Conservation (phyloP, 164 flowering plant species). For the Echeveria elegans region DNA sequence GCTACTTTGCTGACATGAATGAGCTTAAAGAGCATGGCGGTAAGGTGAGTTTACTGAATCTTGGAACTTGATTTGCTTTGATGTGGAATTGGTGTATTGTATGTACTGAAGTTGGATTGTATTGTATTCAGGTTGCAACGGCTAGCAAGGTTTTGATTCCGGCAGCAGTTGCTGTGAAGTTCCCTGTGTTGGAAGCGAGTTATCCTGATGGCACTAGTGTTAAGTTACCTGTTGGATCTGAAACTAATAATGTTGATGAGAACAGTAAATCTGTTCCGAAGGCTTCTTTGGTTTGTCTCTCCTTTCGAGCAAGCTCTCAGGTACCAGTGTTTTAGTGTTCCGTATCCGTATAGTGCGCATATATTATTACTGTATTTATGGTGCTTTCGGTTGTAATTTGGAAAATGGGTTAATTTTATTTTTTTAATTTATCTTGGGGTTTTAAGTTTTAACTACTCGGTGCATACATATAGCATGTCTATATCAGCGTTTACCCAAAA, state of each 20-base stretch:
- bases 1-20: constrained; percentile 76
- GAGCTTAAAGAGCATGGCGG: constrained; percentile 89
- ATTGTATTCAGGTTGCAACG: constrained; percentile 46
- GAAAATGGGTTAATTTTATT: no score
- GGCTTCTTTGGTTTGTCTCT: constrained; percentile 73
- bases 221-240: constrained; percentile 44
- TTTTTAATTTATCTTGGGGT: no score
- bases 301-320: constrained; percentile 86
- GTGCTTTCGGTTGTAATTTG: not conserved
- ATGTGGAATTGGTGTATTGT: not conserved
- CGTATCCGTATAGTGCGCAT: not conserved
- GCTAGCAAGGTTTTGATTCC: constrained; percentile 72
- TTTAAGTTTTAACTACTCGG: no score
- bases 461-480: no score
- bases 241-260: constrained; percentile 21
- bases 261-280: constrained; percentile 20
- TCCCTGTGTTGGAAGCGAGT: constrained; percentile 58
- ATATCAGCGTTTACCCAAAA: no score
- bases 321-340: constrained; percentile 22
- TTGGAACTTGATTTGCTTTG: not conserved
- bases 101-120: not conserved
- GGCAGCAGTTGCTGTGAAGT: constrained; percentile 58
- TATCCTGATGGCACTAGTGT: constrained; percentile 48
- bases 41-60: constrained; percentile 38
- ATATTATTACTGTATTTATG: not conserved